Evolutionary conservation across 176 grass and related monocot species (phyloP), one percentile per base, ranked within the genome.

Genomic region (Aegilops sharonensis): DNA sequence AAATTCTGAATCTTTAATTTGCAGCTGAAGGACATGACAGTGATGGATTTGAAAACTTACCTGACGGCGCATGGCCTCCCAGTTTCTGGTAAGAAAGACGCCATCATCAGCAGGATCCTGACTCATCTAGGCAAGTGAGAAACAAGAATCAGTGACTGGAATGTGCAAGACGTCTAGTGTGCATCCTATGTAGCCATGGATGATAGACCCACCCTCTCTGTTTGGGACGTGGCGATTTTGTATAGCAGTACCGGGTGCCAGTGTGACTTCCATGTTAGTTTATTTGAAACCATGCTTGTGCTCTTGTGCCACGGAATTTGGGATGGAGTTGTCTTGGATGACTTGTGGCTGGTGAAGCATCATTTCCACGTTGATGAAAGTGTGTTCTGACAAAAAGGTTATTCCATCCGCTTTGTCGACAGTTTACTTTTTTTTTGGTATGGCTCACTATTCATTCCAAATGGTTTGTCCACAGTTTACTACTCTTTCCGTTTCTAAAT

Each of bases 51-150:
- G 66, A 98, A 94, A 89, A 90, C 82, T 9, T 98, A 98, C 90
- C 86, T 98, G 48, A 87, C 84, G 2, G 87, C 90, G 10, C 90
- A 95, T 81, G 84, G 56, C 25, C 90, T 98, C 42, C 85, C 94
- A 9, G 68, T 98, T 76, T 85, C 89, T 77, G 94, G 94, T 14
- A 98, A 98, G 75, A 98, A 98, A 89, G 94, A 98, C 24, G 90
- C 75, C 77, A 82, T 98, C 60, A 80, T 94, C 27, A 90, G 76
- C 67, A 93, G 94, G 85, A 98, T 98, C 79, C 81, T 98, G 86
- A 93, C 90, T 85, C 97, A 94, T 72, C 66, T 94, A 68, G 97
- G 97, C 25, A 98, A 94, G 86, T 96, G 87, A 94, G 85, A 92
- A 85, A 80, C 37, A n/a, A 52, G n/a, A 21, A 34, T 24, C 67